Conservation (phyloP, 2,329 filamentous ascomycete genomes). For the Blumeriella jaapii region DNA sequence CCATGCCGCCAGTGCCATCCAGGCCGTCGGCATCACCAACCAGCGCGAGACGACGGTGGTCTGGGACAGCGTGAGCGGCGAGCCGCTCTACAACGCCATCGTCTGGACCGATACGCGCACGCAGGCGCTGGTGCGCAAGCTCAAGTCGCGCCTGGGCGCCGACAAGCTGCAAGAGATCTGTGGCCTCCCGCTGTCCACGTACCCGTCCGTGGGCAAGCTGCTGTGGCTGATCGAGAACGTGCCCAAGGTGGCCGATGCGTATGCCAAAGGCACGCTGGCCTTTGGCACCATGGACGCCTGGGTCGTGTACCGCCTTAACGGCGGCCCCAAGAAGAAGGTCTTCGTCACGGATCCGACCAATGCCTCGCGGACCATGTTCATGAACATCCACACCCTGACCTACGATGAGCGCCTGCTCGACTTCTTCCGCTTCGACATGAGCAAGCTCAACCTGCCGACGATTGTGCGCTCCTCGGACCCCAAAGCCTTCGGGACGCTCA, state of each 20-base stretch:
- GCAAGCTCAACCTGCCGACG: slow-evolving; percentile 61
- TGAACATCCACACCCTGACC: slow-evolving; percentile 64
- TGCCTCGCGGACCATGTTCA: slow-evolving; percentile 80
- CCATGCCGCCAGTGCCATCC: slow-evolving; percentile 56
- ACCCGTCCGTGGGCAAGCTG: slow-evolving; percentile 68
- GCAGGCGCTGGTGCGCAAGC: slow-evolving; percentile 56
- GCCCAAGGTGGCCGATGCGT: slow-evolving; percentile 54
- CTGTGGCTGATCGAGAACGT: slow-evolving; percentile 65
- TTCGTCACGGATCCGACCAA: slow-evolving; percentile 73
- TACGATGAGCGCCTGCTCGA: slow-evolving; percentile 64
- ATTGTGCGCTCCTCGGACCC: slow-evolving; percentile 65
- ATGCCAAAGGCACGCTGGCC: slow-evolving; percentile 58
- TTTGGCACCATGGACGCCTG: slow-evolving; percentile 77
- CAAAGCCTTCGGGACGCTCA: slow-evolving; percentile 55
- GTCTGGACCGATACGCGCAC: slow-evolving; percentile 80
- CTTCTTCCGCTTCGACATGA: slow-evolving; percentile 62
- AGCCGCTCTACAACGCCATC: slow-evolving; percentile 70
- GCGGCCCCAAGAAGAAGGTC: slow-evolving; percentile 49
- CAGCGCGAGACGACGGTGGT: slow-evolving; percentile 74
- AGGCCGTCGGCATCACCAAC: slow-evolving; percentile 65
- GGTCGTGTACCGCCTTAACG: slow-evolving; percentile 71
- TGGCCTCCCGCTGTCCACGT: slow-evolving; percentile 70
- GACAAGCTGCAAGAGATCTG: slow-evolving; percentile 57
- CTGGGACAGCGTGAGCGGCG: slow-evolving; percentile 67
- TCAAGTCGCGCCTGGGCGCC: slow-evolving; percentile 55